These are phyloP conservation scores for Acanthamoeba triangularis DNA, from an alignment of 208 protist species.

Conservation along the genomic window DNA sequence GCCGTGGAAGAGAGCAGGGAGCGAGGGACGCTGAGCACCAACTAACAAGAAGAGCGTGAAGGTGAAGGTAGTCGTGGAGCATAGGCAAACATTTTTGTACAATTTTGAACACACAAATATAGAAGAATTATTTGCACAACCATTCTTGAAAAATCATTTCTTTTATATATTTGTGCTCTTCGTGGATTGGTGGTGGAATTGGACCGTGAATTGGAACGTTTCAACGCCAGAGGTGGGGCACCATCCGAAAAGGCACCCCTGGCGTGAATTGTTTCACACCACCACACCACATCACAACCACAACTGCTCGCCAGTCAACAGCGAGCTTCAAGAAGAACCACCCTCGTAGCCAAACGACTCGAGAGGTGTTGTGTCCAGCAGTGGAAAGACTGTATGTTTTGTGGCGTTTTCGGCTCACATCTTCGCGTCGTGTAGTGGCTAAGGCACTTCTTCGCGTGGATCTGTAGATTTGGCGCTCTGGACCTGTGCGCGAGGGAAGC, in stretches of 20 bases:
- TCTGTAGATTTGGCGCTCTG: background rate
- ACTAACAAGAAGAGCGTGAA: no score
- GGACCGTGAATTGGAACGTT: background rate
- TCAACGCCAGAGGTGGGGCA: background rate
- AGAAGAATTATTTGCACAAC: no score
- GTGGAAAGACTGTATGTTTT: no score
- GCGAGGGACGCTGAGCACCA: background rate
- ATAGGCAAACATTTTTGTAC: background rate
- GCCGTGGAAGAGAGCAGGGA: background rate
- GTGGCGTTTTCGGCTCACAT: no score
- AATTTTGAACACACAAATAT: background rate
- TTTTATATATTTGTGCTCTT: no score
- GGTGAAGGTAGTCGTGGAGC: background rate
- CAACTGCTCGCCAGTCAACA: background rate
- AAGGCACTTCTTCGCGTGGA: background rate
- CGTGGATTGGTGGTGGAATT: background rate
- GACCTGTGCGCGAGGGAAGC: background rate
- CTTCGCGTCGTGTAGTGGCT: no score
- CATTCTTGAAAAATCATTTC: background rate
- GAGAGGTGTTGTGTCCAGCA: no score
- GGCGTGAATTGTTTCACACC: background rate
- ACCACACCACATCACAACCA: background rate
- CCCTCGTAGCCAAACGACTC: no score
- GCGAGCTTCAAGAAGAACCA: background rate
- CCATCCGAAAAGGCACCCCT: background rate